Base-by-base conservation (phyloP, 2,329 filamentous ascomycete species). In the Xylaria sp. region DNA sequence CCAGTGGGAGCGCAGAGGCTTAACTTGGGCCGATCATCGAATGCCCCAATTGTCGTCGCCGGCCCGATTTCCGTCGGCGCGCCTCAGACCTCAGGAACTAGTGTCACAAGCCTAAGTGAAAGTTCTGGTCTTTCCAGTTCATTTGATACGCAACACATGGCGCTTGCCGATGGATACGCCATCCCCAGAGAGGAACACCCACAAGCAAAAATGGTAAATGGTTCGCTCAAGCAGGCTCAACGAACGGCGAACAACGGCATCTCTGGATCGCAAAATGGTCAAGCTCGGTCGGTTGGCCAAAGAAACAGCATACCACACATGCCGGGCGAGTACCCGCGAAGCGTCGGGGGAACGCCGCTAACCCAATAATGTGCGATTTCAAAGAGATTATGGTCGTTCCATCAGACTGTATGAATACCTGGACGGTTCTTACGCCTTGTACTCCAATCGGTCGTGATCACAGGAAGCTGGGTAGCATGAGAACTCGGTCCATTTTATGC, bases 1-100 rank as follows among this genome's bases (percentile, higher is more conserved):
- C 78, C 80, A 0, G 64, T 79, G 11, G 64, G 58, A 25, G 56
- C 58, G 33, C 67, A 67, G 35, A 58, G 56, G n/a, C 59, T 37
- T 13, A 55, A 63, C 41, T 57, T 63, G 1, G 54, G 53, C 17
- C 66, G 60, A 15, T 67, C 62, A 29, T 63, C 66, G 6, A 66
- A 66, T 17, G 59, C 58, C 21, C 68, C 68, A 0, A 58, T 71
- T 10, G 60, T 70, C 19, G 57, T 70, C 1, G 56, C 66, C 0
- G 69, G 68, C 4, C 70, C 66, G 4, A 41, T 54, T 8, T 58
- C 59, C 1, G 29, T 58, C 15, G 58, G 29, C 37, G 55, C 61
- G n/a, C 27, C 57, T 15, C 65, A 66, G 52, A 68, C 64, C 2
- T 43, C 65, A 8, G 67, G 60, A 15, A 64, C 58, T 13, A 67